Base-by-base conservation (phyloP, 345 rosid species). In the Sisymbrium altissimum region DNA sequence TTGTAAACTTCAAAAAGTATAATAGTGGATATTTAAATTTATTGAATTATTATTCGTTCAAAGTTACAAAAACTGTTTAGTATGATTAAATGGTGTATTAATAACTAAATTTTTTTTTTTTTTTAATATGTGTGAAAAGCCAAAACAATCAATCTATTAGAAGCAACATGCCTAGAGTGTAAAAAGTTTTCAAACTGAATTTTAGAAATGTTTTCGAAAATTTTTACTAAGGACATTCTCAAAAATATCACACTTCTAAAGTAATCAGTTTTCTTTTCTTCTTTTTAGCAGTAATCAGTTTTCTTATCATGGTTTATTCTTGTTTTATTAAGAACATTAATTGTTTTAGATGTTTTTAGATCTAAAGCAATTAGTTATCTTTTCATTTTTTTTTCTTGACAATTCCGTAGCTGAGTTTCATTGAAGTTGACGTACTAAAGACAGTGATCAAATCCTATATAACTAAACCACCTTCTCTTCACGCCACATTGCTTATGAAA, bases 341-440 rank as follows among this genome's bases (percentile, higher is more conserved):
- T 14, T 41, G 2, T 14, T 15, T 1, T 14, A 33, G 36, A 33
- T 33, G 1, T 6, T 33, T 33, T 6, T 6, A 33, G 0, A 33
- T 33, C 0, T 33, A 33, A 33, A 33, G 35, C 35, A 32, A 32
- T 6, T 32, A 32, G 35, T 32, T 32, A 5, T 32, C 35, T 32
- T 32, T 6, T 32, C 35, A 32, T 32, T 0, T 1, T 32, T 6
- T 32, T 32, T 32, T 32, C 35, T 32, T 32, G 7, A 4, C 35
- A 4, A 32, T 3, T 32, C 35, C 35, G 4, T 32, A 32, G 35
- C 35, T 32, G 35, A 32, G 5, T 36, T 36, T 90, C 81, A 96
- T 89, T 75, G 97, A 93, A 80, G 96, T n/a, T n/a, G 25, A 23
- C 25, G 93, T 90, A 32, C 25, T 23, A 23, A 23, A 23, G 25